Percentiles rank a stretch among this genome's conserved stretches.
phyloP scores from a whole-genome alignment of 129 eudicot species.

The Arctium lappa region DNA sequence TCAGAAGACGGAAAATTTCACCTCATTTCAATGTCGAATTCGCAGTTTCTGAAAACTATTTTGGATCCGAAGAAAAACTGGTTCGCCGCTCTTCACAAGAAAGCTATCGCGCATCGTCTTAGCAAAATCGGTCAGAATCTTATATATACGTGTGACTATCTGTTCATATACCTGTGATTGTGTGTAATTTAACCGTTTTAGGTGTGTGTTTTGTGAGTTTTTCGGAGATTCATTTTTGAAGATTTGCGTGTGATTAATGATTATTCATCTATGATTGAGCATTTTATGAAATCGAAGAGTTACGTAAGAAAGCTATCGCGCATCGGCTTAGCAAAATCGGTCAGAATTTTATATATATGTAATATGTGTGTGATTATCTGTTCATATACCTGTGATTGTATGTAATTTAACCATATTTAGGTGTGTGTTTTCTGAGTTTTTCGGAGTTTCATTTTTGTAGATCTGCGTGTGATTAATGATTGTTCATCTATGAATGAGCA shows the following conservation, averaged over 20 bases:
- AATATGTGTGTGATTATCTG: neutral
- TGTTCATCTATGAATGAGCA: neutral
- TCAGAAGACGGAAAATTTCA: neutral
- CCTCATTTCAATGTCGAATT: conserved; percentile 27
- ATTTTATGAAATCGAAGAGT: neutral
- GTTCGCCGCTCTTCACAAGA: conserved; percentile 53
- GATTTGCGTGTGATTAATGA: neutral
- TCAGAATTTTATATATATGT: neutral
- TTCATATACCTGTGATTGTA: neutral
- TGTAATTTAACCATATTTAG: neutral
- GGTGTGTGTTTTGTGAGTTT: neutral
- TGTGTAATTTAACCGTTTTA: neutral
- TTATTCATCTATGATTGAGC: neutral
- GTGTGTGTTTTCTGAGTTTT: neutral
- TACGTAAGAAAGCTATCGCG: conserved; percentile 30
- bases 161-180: neutral
- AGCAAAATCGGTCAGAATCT: conserved; percentile 35
- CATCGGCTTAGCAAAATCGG: conserved; percentile 45
- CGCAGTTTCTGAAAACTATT: conserved; percentile 33
- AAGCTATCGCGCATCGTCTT: conserved; percentile 40
- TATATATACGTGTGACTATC: neutral
- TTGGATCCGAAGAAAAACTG: conserved; percentile 45
- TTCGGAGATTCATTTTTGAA: neutral
- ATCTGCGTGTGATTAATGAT: neutral
- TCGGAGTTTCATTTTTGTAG: neutral